Base-by-base conservation (phyloP, 202 grass and related monocot species). In the Elaeis oleifera region DNA sequence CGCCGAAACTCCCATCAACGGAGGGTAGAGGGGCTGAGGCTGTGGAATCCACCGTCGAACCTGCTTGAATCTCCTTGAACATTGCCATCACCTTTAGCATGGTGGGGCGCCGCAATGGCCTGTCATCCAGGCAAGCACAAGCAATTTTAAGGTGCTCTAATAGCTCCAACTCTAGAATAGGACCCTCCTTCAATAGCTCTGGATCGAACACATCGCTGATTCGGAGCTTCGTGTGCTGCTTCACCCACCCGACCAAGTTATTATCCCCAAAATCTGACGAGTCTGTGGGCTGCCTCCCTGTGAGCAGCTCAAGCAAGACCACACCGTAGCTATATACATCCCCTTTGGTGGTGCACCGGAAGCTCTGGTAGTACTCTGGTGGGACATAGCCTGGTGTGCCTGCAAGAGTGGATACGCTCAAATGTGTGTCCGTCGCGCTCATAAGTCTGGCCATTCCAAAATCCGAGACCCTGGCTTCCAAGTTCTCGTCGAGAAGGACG, bases 241-340 rank as follows among this genome's bases (percentile, higher is more conserved):
- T 91, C 36, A 89, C 92, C 92, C 92, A 96, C 48, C 87, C 92
- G n/a, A 96, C 92, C 64, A 96, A 74, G 73, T 96, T 96, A 19
- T 83, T 83, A 49, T 96, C 92, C 53, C 92, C 92, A 17, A 96
- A 96, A 61, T 96, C 92, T 1, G 71, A 25, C 0, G 84, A 90
- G 48, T 89, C 84, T 0, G 92, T 96, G 1, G 92, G 92, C 0
- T 73, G 81, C 21, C 86, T 71, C 60, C 92, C 92, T 0, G 92
- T 91, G 56, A 96, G 87, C 57, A 96, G 71, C 87, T 96, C 92
- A 1, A 96, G 81, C 76, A 96, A 80, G 22, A 96, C 87, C 16
- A 96, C 92, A 20, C 92, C 92, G 9, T 91, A 96, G 62, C 87
- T 90, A 50, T 96, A 96, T 14, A 96, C 87, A 6, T 96, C 92